Evolutionary conservation across 371 early-diverging fungal species (phyloP), one percentile per base, ranked within the genome.

Genomic region (Mucor ambiguus): DNA sequence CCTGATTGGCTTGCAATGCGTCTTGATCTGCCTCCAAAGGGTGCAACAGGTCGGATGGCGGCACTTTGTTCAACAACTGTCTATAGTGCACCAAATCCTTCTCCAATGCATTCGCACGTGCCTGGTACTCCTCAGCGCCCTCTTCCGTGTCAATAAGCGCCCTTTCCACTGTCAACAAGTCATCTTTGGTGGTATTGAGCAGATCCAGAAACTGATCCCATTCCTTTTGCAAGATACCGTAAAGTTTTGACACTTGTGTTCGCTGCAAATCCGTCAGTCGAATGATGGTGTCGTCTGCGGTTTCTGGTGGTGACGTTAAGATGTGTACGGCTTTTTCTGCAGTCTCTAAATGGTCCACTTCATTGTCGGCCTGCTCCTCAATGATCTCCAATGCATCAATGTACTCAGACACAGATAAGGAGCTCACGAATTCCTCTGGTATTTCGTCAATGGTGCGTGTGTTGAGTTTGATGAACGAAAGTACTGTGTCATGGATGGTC

Each of bases 221-320:
- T 44, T 82, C 75, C 18, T 66, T 70, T 11, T 61, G 49, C 24
- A 82, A 59, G 58, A 70, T 66, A 8, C 76, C 75, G 33, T 75
- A 76, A n/a, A 82, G 60, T 32, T 74, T 67, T 4, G 52, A 41
- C 8, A 82, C 74, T 46, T 76, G 75, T 3, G 66, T 62, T 0
- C 75, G 75, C 48, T 82, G 83, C 18, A 76, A 61, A 20, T 80
- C 77, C 10, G 83, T 82, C 37, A 82, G 60, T n/a, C 68, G 70
- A 24, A 82, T 75, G 8, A 77, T n/a, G 0, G 67, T 70, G 29
- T 78, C 80, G 24, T 79, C 75, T 9, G 71, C 78, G 11, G 59
- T 74, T 37, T 82, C 79, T 8, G 78, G 75, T 43, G 78, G 66
- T 4, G 70, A 61, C 10, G 70, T 70, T 26, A 82, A 67, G 0